Conservation (phyloP, 768 basidiomycete genomes). For the Xerocomellus amylosporus region DNA sequence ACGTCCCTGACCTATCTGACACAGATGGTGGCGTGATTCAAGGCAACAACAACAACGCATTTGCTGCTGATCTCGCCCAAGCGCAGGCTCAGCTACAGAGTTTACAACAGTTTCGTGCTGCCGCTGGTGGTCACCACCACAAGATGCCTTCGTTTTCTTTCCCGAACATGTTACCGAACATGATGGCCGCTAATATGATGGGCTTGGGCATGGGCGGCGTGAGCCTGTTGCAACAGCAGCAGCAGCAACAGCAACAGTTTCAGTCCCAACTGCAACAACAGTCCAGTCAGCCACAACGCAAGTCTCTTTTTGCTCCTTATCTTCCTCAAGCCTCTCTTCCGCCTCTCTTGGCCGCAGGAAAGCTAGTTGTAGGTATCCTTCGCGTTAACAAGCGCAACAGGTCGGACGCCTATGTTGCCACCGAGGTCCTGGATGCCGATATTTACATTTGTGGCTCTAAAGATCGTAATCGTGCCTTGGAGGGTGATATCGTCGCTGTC, state of each 20-base stretch:
- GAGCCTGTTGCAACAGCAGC: conserved; percentile 88
- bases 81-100: conserved; percentile 97
- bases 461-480: conserved; percentile 95
- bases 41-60: conserved; percentile 47
- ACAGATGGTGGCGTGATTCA: conserved; percentile 73
- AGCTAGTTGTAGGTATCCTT: conserved; percentile 94
- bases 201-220: conserved; percentile 79
- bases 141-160: conserved; percentile 98
- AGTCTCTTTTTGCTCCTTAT: conserved; percentile 97
- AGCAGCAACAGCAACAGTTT: conserved; percentile 70
- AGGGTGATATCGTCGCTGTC: conserved; percentile 97
- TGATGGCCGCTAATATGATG: conserved; percentile 98
- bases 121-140: conserved; percentile 89
- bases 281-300: conserved; percentile 89
- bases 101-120: conserved; percentile 94
- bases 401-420: conserved; percentile 97
- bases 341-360: conserved; percentile 93
- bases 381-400: conserved; percentile 98
- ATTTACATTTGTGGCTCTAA: conserved; percentile 99
- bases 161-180: conserved; percentile 96
- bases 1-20: conserved; percentile 9
- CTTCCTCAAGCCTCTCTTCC: conserved; percentile 97
- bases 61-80: conserved; percentile 86
- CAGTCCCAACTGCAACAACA: conserved; percentile 95
- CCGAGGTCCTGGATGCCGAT: conserved; percentile 96